Conservation (phyloP, 2,329 filamentous ascomycete species). For the Pyricularia pennisetigena region DNA sequence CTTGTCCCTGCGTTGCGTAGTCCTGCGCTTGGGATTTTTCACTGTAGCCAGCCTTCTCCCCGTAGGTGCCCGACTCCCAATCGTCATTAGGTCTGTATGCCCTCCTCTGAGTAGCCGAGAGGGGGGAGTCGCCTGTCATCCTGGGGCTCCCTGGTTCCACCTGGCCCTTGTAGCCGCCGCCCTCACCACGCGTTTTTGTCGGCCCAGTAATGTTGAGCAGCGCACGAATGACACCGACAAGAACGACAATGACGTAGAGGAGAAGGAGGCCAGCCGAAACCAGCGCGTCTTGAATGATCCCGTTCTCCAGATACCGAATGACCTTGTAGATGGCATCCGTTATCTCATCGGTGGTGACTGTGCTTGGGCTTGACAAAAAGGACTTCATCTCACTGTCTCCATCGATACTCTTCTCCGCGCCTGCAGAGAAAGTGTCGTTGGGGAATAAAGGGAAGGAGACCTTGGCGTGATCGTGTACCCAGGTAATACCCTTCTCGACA, state of each 20-base stretch:
- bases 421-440: slow-evolving; percentile 74
- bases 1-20: background rate
- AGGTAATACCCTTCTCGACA: slow-evolving; percentile 83
- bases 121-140: background rate
- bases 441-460: slow-evolving; percentile 70
- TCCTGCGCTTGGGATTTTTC: background rate
- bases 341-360: slow-evolving; percentile 70
- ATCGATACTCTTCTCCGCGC: slow-evolving; percentile 52
- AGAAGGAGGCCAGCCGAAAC: slow-evolving; percentile 67
- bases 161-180: background rate
- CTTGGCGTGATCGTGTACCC: slow-evolving; percentile 81
- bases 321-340: slow-evolving; percentile 65
- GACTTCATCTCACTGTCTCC: slow-evolving; percentile 51
- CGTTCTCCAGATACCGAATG: slow-evolving; percentile 53
- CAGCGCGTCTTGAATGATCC: slow-evolving; percentile 66
- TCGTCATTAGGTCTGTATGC: background rate
- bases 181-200: background rate
- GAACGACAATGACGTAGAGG: slow-evolving; percentile 58
- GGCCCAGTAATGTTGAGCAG: slow-evolving; percentile 5
- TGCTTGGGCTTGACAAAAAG: slow-evolving; percentile 70
- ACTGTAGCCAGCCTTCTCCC: background rate
- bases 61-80: background rate
- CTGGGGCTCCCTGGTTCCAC: background rate
- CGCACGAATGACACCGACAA: slow-evolving; percentile 43
- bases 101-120: background rate